Base-by-base conservation (phyloP, 306 rosid species). In the Lathyrus aphaca region DNA sequence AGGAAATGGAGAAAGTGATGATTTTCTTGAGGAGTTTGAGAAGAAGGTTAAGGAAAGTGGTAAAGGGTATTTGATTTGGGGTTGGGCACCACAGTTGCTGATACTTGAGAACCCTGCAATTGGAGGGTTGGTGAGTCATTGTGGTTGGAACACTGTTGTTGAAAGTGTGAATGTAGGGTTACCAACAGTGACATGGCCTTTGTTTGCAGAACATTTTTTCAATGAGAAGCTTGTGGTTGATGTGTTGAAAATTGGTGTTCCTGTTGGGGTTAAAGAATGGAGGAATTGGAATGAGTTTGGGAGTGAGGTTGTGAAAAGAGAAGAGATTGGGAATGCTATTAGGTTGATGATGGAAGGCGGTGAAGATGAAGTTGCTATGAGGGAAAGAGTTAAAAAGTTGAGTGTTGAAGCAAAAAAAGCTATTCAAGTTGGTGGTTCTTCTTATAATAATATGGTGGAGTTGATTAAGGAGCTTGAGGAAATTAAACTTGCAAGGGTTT, bases 111-210 rank as follows among this genome's bases (percentile, higher is more conserved):
- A 55, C 57, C 37, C 63, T 0, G 66, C 72, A 0, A 69, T 77
- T 10, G 80, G 82, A 17, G 82, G 82, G 21, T 14, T 77, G 44
- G 76, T 81, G 60, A 74, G 68, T 35, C 80, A 69, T 6, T 64
- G 64, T 3, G 78, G 91, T 11, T 71, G 77, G 80, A 82, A 82
- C 61, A 77, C 82, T 4, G 40, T 73, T 6, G 38, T 73, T 35
- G 79, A 81, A 5, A 74, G 74, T 9, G 77, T 77, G 37, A 77
- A 64, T 8, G 80, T 75, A 1, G 85, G 85, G 5, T 42, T 81
- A 49, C 80, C 80, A 0, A 56, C 72, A 70, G 79, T 59, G 39
- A 77, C 82, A 5, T 82, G 82, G 80, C 85, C 85, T 9, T 57
- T 74, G 42, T 74, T 73, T 18, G 80, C 82, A 0, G 82, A 82